These are phyloP conservation scores for Heimioporus sp. DNA, from an alignment of 768 basidiomycete genomes.

Conservation along the genomic window DNA sequence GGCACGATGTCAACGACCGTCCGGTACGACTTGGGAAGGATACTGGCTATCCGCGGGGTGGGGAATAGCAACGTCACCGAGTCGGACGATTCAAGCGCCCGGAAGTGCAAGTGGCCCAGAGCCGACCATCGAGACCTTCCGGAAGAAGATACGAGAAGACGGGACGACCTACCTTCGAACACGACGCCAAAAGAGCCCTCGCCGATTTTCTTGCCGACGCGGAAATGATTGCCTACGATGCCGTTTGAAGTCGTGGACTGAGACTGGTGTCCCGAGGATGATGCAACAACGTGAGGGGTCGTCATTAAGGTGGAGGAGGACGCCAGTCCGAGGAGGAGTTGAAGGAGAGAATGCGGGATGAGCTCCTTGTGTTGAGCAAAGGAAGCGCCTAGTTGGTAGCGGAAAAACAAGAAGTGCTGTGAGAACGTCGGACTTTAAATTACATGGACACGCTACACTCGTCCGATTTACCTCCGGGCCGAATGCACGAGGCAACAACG, in stretches of 20 bases:
- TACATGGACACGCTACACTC: constrained; percentile 3
- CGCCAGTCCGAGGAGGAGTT: constrained; percentile 28
- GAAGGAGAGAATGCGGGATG: constrained; percentile 23
- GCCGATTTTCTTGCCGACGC: constrained; percentile 98
- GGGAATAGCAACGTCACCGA: background rate
- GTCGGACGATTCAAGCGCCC: constrained; percentile 13
- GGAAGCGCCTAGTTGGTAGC: constrained; percentile 21
- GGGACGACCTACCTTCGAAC: constrained; percentile 74
- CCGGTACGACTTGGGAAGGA: constrained; percentile 4
- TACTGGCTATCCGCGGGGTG: no score
- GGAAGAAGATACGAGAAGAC: background rate
- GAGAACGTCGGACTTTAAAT: constrained; percentile 34
- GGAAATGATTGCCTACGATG: constrained; percentile 76
- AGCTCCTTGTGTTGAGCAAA: constrained; percentile 18
- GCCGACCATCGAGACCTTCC: constrained; percentile 1
- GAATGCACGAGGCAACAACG: background rate
- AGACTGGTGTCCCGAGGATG: constrained; percentile 67
- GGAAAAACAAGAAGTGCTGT: constrained; percentile 28
- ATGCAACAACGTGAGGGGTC: constrained; percentile 82
- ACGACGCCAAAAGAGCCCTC: constrained; percentile 99
- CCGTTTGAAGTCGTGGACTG: constrained; percentile 63
- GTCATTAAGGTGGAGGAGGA: constrained; percentile 47
- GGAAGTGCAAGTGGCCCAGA: constrained; percentile 1
- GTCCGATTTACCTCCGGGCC: background rate
- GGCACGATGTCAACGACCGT: constrained; percentile 1